phyloP scores from a whole-genome alignment of 306 rosid genomes.

The Rosa chinensis region DNA sequence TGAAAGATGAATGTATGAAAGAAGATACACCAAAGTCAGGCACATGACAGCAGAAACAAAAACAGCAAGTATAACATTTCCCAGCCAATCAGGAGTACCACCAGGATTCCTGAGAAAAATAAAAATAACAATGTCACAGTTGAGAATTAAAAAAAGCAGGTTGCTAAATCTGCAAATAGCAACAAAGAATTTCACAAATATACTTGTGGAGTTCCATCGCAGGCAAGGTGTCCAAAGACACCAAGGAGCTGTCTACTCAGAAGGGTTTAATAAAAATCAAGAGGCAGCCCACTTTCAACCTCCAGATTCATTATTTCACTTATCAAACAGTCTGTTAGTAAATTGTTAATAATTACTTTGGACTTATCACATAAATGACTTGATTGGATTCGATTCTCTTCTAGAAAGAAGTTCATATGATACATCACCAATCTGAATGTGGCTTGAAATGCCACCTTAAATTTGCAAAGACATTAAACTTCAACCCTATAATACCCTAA shows the following conservation, averaged over 20 bases:
- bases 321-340: not conserved
- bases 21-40: conserved; percentile 85
- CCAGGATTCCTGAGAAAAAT: conserved; percentile 79
- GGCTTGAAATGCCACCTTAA: not conserved
- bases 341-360: not conserved
- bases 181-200: not conserved
- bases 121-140: conserved; percentile 5
- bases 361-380: not conserved
- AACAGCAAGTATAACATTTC: conserved; percentile 58
- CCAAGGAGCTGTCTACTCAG: not conserved
- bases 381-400: not conserved
- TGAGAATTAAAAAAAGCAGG: not conserved
- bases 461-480: not conserved
- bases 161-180: not conserved
- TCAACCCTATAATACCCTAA: not conserved
- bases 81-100: conserved; percentile 86
- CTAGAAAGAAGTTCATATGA: not conserved
- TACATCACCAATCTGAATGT: not conserved
- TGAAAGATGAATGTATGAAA: conserved; percentile 91
- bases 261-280: not conserved
- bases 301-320: not conserved
- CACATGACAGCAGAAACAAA: conserved; percentile 56
- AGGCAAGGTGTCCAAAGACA: not conserved
- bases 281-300: not conserved
- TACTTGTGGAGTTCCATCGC: not conserved